A percentile compares a stretch with the other conserved stretches of the same genome.
Evolutionary conservation across 768 basidiomycete genomes (phyloP).

Genomic region (Paxillus ammoniavirescens): DNA sequence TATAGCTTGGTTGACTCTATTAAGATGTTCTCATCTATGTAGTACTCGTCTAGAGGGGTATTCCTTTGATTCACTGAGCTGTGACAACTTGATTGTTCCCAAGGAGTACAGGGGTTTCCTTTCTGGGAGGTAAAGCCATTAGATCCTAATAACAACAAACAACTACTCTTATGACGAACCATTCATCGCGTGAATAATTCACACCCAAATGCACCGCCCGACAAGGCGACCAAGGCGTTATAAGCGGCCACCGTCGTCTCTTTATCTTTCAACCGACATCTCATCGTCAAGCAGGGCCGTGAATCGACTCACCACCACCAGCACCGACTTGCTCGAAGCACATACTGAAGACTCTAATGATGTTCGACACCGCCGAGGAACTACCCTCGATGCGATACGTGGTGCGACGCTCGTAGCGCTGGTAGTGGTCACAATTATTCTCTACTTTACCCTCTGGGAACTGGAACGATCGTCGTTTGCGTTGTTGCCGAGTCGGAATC

Average conservation of each 20-base stretch:
- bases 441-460: constrained; percentile 23
- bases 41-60: too few species aligned
- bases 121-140: background rate
- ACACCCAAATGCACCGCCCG: constrained; percentile 13
- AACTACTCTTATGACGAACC: background rate
- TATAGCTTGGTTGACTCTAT: too few species aligned
- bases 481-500: background rate
- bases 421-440: constrained; percentile 17
- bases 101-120: background rate
- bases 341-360: background rate
- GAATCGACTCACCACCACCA: background rate
- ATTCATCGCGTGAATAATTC: background rate
- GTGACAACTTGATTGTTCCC: too few species aligned
- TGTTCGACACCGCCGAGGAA: constrained; percentile 3
- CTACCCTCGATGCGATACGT: constrained; percentile 7
- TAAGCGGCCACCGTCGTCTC: background rate
- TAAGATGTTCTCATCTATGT: too few species aligned
- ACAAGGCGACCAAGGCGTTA: constrained; percentile 18
- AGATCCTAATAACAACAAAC: background rate
- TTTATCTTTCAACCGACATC: background rate
- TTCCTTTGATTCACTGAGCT: too few species aligned
- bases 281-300: background rate
- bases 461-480: constrained; percentile 11
- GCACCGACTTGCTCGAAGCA: background rate
- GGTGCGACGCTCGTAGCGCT: constrained; percentile 16